Conservation (phyloP, 2,329 filamentous ascomycete genomes). For the Neonectria neomacrospora region DNA sequence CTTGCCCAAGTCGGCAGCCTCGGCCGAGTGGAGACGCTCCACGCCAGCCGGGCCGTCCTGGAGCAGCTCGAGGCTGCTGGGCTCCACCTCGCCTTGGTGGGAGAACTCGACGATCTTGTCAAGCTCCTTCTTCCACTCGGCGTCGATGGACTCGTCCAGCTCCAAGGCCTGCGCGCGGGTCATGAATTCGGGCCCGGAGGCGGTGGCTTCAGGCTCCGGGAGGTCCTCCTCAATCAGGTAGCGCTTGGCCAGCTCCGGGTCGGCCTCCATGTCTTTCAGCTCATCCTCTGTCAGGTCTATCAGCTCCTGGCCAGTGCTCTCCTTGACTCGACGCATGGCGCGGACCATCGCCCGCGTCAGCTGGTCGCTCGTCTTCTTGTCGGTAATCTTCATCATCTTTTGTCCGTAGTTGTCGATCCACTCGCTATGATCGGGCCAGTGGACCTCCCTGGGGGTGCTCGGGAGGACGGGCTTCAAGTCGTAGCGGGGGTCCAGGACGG, state of each 20-base stretch:
- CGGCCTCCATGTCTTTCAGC: conserved; percentile 54
- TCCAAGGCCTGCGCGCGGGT: conserved; percentile 51
- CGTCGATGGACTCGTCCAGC: conserved; percentile 52
- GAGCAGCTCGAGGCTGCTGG: conserved; percentile 51
- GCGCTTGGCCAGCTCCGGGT: conserved; percentile 53
- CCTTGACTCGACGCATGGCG: conserved; percentile 56
- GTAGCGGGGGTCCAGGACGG: conserved; percentile 78
- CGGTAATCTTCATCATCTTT: conserved; percentile 57
- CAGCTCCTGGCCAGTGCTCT: conserved; percentile 54
- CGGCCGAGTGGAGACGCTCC: conserved; percentile 52
- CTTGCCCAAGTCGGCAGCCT: conserved; percentile 63
- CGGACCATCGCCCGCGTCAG: conserved; percentile 55
- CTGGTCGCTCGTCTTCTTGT: conserved; percentile 56
- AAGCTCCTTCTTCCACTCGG: conserved; percentile 53
- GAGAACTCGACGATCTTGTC: conserved; percentile 48
- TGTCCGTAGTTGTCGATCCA: conserved; percentile 65
- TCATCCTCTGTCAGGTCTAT: conserved; percentile 63
- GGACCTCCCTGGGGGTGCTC: conserved; percentile 62
- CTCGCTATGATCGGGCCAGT: conserved; percentile 71
- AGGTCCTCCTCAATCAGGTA: conserved; percentile 50
- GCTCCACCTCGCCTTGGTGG: conserved; percentile 47
- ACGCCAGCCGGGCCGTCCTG: conserved; percentile 51
- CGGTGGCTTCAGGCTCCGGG: conserved; percentile 41
- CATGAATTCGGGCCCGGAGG: conserved; percentile 43
- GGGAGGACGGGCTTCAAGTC: conserved; percentile 71